phyloP scores from a whole-genome alignment of 495 filamentous ascomycete genomes.

The Penicillium coprophilum region DNA sequence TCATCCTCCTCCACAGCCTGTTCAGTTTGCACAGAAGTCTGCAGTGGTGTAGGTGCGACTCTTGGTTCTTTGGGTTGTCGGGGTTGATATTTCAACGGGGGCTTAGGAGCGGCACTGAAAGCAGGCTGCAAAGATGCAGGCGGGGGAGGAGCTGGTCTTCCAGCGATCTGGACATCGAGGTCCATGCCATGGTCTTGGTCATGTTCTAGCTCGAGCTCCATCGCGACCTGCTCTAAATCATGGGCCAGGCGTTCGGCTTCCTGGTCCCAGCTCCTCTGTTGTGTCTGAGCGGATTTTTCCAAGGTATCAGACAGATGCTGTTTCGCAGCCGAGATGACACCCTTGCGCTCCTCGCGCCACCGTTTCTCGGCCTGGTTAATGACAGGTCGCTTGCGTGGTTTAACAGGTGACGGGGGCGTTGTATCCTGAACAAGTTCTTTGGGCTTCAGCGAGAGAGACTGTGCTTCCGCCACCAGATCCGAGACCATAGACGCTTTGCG shows the following conservation, averaged over 20 bases:
- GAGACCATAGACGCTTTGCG: constrained; percentile 43
- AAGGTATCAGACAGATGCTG: constrained; percentile 35
- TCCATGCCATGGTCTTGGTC: constrained; percentile 25
- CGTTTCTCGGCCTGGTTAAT: constrained; percentile 45
- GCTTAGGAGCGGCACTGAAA: constrained; percentile 23
- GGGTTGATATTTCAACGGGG: constrained; percentile 41
- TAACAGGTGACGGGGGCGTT: constrained; percentile 5
- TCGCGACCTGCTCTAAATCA: constrained; percentile 49
- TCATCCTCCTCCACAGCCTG: constrained; percentile 31
- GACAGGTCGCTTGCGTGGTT: constrained; percentile 43
- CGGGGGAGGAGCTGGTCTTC: neutral
- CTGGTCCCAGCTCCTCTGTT: constrained; percentile 43
- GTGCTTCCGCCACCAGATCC: constrained; percentile 29
- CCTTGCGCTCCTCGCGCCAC: constrained; percentile 44
- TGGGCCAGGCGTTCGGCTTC: constrained; percentile 45
- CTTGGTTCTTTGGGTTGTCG: constrained; percentile 36
- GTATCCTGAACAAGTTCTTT: neutral
- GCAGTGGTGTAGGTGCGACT: constrained; percentile 11
- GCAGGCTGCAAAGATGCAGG: constrained; percentile 1
- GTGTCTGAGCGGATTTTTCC: constrained; percentile 34
- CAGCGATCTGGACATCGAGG: constrained; percentile 1
- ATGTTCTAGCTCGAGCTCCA: constrained; percentile 37
- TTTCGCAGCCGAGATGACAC: constrained; percentile 42
- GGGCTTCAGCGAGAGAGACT: constrained; percentile 2
- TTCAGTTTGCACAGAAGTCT: constrained; percentile 6